These are phyloP conservation scores for Podospora fimiseda DNA, from an alignment of 495 filamentous ascomycete genomes.

Conservation along the genomic window DNA sequence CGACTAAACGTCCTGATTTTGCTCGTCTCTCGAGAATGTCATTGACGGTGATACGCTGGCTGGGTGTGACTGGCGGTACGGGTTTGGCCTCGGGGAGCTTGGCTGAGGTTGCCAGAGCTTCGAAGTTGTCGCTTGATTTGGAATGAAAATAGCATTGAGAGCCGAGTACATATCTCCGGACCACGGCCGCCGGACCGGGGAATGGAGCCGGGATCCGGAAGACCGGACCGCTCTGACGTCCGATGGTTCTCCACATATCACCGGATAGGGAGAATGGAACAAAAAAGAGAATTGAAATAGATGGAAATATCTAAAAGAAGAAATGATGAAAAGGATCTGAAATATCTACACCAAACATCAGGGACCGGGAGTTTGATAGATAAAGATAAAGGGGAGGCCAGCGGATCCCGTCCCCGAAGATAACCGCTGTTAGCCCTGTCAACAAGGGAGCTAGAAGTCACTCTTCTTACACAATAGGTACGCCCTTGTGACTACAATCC, in stretches of 20 bases:
- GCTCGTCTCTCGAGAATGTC: constrained; percentile 62
- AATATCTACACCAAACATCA: too few species aligned
- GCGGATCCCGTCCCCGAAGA: constrained; percentile 4
- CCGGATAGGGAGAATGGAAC: neutral
- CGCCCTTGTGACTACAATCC: constrained; percentile 13
- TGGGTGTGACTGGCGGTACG: constrained; percentile 1
- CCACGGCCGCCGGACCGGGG: too few species aligned
- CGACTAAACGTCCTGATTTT: constrained; percentile 59
- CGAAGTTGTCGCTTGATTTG: constrained; percentile 13
- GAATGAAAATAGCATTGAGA: constrained; percentile 11
- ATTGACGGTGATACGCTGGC: constrained; percentile 59
- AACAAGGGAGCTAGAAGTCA: neutral
- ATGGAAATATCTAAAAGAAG: neutral
- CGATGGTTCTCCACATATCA: neutral
- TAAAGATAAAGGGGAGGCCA: too few species aligned
- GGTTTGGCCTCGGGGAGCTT: constrained; percentile 18
- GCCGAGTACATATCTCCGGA: neutral
- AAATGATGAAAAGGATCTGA: neutral
- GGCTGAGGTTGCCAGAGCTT: constrained; percentile 13
- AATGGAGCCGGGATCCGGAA: neutral
- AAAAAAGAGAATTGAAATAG: neutral
- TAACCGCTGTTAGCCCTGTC: constrained; percentile 10
- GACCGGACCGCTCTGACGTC: neutral
- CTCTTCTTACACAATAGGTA: neutral
- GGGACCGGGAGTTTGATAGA: too few species aligned